A percentile compares a stretch with the other conserved stretches of the same genome.
Evolutionary conservation across 2,329 filamentous ascomycete genomes (phyloP).

Genomic region (Leptosphaerulina australis): DNA sequence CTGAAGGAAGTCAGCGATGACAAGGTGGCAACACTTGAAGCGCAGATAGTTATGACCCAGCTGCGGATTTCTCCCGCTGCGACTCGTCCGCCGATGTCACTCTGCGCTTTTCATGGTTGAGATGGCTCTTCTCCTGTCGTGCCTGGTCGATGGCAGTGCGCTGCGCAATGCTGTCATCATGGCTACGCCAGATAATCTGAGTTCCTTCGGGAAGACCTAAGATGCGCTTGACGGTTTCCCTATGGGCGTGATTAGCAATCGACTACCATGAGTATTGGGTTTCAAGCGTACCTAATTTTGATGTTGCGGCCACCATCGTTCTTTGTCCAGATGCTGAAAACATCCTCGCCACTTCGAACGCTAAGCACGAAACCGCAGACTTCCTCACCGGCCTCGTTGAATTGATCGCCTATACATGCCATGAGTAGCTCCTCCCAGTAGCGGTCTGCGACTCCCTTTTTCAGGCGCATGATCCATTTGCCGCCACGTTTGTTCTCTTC

Average conservation of each 20-base stretch:
- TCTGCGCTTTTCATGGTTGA: slow-evolving; percentile 52
- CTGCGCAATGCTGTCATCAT: slow-evolving; percentile 94
- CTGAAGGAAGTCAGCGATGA: slow-evolving; percentile 11
- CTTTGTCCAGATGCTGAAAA: slow-evolving; percentile 96
- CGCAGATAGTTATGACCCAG: slow-evolving; percentile 30
- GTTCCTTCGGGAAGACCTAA: slow-evolving; percentile 87
- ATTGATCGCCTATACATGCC: slow-evolving; percentile 91
- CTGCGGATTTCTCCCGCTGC: slow-evolving; percentile 38
- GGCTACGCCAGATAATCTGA: slow-evolving; percentile 91
- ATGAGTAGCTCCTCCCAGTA: slow-evolving; percentile 96
- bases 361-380: slow-evolving; percentile 94
- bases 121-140: slow-evolving; percentile 76
- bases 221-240: slow-evolving; percentile 91
- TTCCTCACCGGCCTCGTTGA: slow-evolving; percentile 88
- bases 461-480: slow-evolving; percentile 96
- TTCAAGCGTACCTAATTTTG: slow-evolving; percentile 79
- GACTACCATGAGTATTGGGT: not conserved
- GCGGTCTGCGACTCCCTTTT: slow-evolving; percentile 94
- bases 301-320: slow-evolving; percentile 92
- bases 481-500: slow-evolving; percentile 95
- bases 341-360: slow-evolving; percentile 93
- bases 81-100: slow-evolving; percentile 47
- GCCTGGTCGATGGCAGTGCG: slow-evolving; percentile 88
- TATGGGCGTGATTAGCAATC: slow-evolving; percentile 50
- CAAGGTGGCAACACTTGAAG: slow-evolving; percentile 14